Base-by-base conservation (phyloP, 1,284 basidiomycete species). In the Malassezia equina region DNA sequence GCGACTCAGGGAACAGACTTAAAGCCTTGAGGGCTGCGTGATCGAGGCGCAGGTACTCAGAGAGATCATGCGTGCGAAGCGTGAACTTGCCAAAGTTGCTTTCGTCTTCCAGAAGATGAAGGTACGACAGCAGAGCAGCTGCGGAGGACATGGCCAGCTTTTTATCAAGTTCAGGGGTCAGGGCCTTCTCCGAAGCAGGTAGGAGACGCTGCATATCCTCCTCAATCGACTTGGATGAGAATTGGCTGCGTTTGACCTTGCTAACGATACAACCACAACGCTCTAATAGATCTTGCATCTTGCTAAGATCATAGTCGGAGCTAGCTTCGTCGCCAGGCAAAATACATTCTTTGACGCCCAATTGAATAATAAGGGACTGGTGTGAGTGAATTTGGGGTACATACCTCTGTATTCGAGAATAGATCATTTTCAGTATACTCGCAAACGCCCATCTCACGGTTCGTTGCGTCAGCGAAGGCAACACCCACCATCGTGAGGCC, bases 341-440 rank as follows among this genome's bases (percentile, higher is more conserved):
- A 32, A 83, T 62, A 28, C 88, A 90, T 76, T 99, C 94, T 75
- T 98, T 98, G 41, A 91, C 89, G 2, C 89, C 91, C 1, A 98
- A 82, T 75, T 98, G 94, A 59, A 98, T 96, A 44, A 96, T 79
- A 13, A 98, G 81, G 3, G 89, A 91, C 88, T 94, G 40, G 27
- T 9, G 28, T 28, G 25, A 40, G 32, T 32, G 28, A 33, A 15
- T 9, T 13, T 15, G 17, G 25, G 27, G 17, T 12, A 51, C 58
- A 25, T 29, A 90, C 90, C 80, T 98, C 93, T 3, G 86, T 86
- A 71, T 98, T 98, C 1, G 88, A 90, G 76, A 91, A 96, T 11
- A 91, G 79, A 60, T 98, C 94, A 66, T 93, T 94, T 71, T 99
- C 94, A 1, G 85, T 83, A 66, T 88, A 98, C 62, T 98, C 89